A percentile compares a stretch with the other conserved stretches of the same genome.
Conservation (phyloP, 2,329 filamentous ascomycete species). For the Trichophyton simii region DNA sequence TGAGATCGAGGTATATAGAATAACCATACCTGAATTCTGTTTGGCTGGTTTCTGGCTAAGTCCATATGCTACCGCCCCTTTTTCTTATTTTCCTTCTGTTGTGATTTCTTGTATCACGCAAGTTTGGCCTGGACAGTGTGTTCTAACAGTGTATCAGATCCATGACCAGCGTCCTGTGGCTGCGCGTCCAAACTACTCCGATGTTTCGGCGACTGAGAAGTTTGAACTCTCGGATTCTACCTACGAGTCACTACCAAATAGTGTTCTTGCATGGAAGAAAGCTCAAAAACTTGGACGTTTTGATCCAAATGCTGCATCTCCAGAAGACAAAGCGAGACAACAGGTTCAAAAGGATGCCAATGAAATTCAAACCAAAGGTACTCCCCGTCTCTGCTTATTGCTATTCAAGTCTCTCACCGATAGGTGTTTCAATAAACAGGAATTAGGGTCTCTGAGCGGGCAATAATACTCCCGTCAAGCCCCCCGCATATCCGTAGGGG, state of each 20-base stretch:
- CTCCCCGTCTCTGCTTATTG: slow-evolving; percentile 4
- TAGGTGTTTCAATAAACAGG: slow-evolving; percentile 18
- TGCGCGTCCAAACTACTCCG: slow-evolving; percentile 66
- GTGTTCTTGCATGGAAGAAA: slow-evolving; percentile 91
- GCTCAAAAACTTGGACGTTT: slow-evolving; percentile 92
- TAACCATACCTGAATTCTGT: not conserved
- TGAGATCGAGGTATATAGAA: slow-evolving; percentile 31
- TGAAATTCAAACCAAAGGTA: slow-evolving; percentile 58
- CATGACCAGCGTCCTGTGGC: slow-evolving; percentile 64
- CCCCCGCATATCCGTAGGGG: slow-evolving; percentile 34
- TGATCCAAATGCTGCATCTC: slow-evolving; percentile 66
- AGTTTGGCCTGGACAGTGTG: not conserved
- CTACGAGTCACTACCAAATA: slow-evolving; percentile 77
- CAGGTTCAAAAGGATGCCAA: slow-evolving; percentile 45
- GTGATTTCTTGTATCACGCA: not conserved
- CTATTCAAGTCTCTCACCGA: not conserved
- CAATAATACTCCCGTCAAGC: slow-evolving; percentile 31
- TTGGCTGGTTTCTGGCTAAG: not conserved
- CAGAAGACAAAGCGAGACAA: slow-evolving; percentile 59
- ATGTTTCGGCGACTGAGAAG: slow-evolving; percentile 71
- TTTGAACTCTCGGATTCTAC: slow-evolving; percentile 76
- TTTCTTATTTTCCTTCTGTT: not conserved
- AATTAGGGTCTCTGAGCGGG: slow-evolving; percentile 34
- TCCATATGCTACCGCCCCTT: not conserved
- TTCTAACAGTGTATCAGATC: slow-evolving; percentile 42